Evolutionary conservation across 1,284 basidiomycete genomes (phyloP).

Genomic region (Laetiporus sulphureus): DNA sequence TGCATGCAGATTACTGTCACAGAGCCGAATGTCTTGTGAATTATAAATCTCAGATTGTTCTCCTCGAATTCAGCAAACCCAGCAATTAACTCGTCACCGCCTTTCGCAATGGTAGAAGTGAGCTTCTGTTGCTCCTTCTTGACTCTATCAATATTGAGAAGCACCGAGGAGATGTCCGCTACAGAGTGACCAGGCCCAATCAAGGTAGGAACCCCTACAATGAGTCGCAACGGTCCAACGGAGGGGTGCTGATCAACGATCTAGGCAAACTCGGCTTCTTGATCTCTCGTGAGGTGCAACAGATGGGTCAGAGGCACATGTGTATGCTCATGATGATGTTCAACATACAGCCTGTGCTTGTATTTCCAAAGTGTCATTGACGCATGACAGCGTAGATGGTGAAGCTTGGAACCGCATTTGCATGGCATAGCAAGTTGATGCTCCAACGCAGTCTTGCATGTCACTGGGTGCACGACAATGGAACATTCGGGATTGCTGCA

Average conservation of each 20-base stretch:
- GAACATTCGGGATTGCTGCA: too few species aligned
- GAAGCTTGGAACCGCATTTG: too few species aligned
- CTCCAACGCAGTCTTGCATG: too few species aligned
- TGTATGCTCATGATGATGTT: too few species aligned
- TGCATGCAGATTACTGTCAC: neutral
- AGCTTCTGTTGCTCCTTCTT: constrained; percentile 13
- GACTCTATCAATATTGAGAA: constrained; percentile 18
- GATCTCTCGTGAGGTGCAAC: too few species aligned
- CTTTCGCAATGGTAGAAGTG: neutral
- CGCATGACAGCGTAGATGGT: too few species aligned
- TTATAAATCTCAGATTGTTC: constrained; percentile 2
- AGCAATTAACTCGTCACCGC: constrained; percentile 1
- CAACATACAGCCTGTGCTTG: too few species aligned
- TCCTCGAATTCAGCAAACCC: constrained; percentile 3
- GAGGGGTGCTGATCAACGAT: neutral
- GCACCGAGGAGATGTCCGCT: constrained; percentile 18
- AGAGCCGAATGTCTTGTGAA: neutral
- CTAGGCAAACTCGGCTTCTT: neutral
- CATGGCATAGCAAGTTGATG: too few species aligned
- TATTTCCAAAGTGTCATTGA: too few species aligned
- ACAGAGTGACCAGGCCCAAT: constrained; percentile 15
- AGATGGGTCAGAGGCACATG: too few species aligned
- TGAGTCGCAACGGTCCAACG: neutral
- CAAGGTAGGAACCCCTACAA: neutral
- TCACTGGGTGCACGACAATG: too few species aligned